Base-by-base conservation (phyloP, 148 eudicot species). In the Chenopodium quinoa region DNA sequence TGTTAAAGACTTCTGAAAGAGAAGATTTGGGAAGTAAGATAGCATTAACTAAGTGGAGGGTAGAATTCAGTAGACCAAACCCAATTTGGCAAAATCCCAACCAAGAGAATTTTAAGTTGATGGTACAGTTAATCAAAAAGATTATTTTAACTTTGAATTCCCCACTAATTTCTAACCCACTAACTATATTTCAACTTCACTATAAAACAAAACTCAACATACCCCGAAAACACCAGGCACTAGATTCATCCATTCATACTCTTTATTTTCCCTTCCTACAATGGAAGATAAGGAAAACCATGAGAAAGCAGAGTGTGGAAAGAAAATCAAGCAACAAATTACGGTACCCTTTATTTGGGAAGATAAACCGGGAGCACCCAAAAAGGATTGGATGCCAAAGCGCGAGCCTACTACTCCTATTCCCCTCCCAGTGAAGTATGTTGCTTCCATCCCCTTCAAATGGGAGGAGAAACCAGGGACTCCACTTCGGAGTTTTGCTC, bases 381-480 rank as follows among this genome's bases (percentile, higher is more conserved):
- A 86, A 83, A 87, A 81, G 69, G 90, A 89, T 69, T 96, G 97
- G 99, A 86, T 86, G 82, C 91, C 90, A 5, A 84, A 73, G 58
- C 29, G 78, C 44, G 80, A 78, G 60, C 84, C 69, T 70, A n/a
- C 47, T 25, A 83, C 64, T 29, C 84, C 87, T 19, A 46, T 81
- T 23, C 84, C 88, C 20, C 87, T 75, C 47, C 90, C 92, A 0
- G 85, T 81, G 66, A 93, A 92, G 89, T 85, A 91, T 6, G 60
- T 91, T 16, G 93, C 92, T 23, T 90, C 94, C 0, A 84, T 92
- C 62, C 94, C 98, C 64, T 95, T 93, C 82, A 82, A 78, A 66
- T 93, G 98, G 98, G 96, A 95, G 80, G 97, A 95, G 84, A 92
- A 88, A 80, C 98, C 98, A 0, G 98, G 98, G 78, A 95, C 85